Conservation (phyloP, 345 rosid genomes). For the Hypericum androsaemum region DNA sequence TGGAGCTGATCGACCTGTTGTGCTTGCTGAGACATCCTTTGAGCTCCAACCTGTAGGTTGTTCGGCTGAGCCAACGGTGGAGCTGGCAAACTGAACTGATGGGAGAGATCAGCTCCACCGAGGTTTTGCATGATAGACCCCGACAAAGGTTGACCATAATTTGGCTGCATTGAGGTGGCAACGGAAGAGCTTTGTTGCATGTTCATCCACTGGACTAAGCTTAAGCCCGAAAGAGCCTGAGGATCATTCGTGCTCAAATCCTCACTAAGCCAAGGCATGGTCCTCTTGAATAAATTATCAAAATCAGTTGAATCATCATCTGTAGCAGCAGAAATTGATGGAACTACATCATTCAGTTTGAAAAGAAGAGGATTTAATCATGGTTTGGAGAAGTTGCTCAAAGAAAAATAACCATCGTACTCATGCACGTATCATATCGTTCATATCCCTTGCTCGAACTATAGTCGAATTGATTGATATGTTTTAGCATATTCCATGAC, state of each 20-base stretch:
- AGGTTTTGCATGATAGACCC: constrained; percentile 39
- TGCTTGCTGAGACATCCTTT: constrained; percentile 37
- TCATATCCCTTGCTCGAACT: too few species aligned
- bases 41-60: constrained; percentile 31
- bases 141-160: constrained; percentile 35
- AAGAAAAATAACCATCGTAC: too few species aligned
- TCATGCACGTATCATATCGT: too few species aligned
- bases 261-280: constrained; percentile 89
- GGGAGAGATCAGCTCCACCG: constrained; percentile 38
- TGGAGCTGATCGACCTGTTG: constrained; percentile 39
- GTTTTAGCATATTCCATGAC: too few species aligned
- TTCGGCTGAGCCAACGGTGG: constrained; percentile 36
- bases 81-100: constrained; percentile 36
- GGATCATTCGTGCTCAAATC: constrained; percentile 61
- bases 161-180: constrained; percentile 39
- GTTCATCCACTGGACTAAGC: constrained; percentile 90
- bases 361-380: not conserved
- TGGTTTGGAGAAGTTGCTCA: too few species aligned
- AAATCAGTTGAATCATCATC: constrained; percentile 68
- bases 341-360: constrained; percentile 9
- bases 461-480: too few species aligned
- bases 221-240: constrained; percentile 53
- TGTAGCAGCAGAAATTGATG: constrained; percentile 20
- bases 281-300: constrained; percentile 67
- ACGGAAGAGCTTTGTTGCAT: constrained; percentile 63